phyloP scores from a whole-genome alignment of 1,139 yeast species.

The Nematodospora anomalae region DNA sequence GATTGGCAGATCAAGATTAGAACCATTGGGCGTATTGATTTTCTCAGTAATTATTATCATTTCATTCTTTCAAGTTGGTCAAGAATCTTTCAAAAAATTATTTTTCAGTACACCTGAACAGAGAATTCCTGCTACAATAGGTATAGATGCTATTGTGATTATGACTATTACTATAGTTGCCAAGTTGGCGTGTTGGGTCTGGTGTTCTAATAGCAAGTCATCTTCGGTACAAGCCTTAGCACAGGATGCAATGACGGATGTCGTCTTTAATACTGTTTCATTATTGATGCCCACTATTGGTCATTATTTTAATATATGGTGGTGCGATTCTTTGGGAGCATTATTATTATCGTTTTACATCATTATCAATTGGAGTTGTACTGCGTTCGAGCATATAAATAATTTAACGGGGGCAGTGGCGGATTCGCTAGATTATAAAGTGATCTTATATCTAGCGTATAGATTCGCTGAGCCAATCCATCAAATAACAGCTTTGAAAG shows the following conservation, averaged over 20 bases:
- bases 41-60: constrained; percentile 71
- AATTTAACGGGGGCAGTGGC: constrained; percentile 78
- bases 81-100: constrained; percentile 51
- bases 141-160: constrained; percentile 54
- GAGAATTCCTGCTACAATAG: constrained; percentile 47
- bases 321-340: constrained; percentile 76
- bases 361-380: constrained; percentile 59
- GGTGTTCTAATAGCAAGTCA: constrained; percentile 65
- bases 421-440: constrained; percentile 60
- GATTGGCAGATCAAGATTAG: constrained; percentile 69
- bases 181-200: constrained; percentile 60
- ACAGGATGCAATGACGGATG: constrained; percentile 79
- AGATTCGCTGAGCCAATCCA: constrained; percentile 70
- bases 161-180: constrained; percentile 64
- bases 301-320: constrained; percentile 52
- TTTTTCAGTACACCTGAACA: constrained; percentile 30
- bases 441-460: constrained; percentile 62
- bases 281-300: constrained; percentile 70
- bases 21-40: constrained; percentile 76
- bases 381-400: constrained; percentile 71
- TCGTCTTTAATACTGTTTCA: constrained; percentile 68
- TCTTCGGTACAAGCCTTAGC: constrained; percentile 77
- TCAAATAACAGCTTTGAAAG: constrained; percentile 65
- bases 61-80: constrained; percentile 72
- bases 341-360: constrained; percentile 61